phyloP scores from a whole-genome alignment of 495 filamentous ascomycete species.

The Lentithecium fluviatile region DNA sequence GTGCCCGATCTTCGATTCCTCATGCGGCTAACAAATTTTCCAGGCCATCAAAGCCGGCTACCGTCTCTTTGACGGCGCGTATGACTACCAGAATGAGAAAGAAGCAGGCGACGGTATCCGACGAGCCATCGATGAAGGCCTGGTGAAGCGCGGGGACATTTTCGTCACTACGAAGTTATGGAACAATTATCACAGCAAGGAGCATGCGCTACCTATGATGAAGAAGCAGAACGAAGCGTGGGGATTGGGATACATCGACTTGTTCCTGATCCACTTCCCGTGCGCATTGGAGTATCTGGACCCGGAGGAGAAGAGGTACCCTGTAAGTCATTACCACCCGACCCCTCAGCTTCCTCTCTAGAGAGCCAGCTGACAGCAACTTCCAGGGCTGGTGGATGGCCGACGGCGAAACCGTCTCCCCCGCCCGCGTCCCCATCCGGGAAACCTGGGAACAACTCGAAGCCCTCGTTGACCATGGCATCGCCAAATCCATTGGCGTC shows the following conservation, averaged over 20 bases:
- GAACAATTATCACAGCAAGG: slow-evolving; percentile 63
- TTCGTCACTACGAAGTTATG: slow-evolving; percentile 69
- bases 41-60: slow-evolving; percentile 56
- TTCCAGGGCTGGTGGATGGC: slow-evolving; percentile 52
- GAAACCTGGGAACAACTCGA: slow-evolving; percentile 91
- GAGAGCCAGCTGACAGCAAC: slow-evolving; percentile 66
- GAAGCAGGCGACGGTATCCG: slow-evolving; percentile 50
- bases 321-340: slow-evolving; percentile 5
- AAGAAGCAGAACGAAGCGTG: slow-evolving; percentile 60
- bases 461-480: slow-evolving; percentile 63
- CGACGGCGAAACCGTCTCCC: slow-evolving; percentile 55
- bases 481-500: too few relatives aligned
- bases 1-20: neutral
- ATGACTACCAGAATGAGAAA: slow-evolving; percentile 52
- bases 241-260: slow-evolving; percentile 63
- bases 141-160: slow-evolving; percentile 56
- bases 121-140: slow-evolving; percentile 53
- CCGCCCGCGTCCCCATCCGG: slow-evolving; percentile 69
- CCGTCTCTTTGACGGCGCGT: slow-evolving; percentile 59
- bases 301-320: slow-evolving; percentile 30
- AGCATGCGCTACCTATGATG: slow-evolving; percentile 58
- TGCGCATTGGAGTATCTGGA: slow-evolving; percentile 43
- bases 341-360: slow-evolving; percentile 49
- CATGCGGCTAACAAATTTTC: neutral
- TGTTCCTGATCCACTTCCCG: slow-evolving; percentile 67